A percentile compares a stretch with the other conserved stretches of the same genome.
These are phyloP conservation scores for Diaporthe sp. DNA, from an alignment of 2,329 filamentous ascomycete species.

Conservation along the genomic window DNA sequence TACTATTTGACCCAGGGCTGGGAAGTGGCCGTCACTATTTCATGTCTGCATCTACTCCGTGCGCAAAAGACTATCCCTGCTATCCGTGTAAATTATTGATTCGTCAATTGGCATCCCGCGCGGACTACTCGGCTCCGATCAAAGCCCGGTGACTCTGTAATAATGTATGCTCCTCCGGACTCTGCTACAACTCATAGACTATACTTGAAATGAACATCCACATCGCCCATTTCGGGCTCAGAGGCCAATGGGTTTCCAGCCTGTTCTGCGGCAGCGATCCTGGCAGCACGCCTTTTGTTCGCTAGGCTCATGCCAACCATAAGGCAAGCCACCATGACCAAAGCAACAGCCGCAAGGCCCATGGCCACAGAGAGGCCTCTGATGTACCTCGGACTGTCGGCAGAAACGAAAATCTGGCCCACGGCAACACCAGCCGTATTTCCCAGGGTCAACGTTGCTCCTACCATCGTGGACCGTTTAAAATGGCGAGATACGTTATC, in stretches of 20 bases:
- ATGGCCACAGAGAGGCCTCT: slow-evolving; percentile 44
- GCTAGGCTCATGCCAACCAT: slow-evolving; percentile 42
- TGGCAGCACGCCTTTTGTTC: slow-evolving; percentile 42
- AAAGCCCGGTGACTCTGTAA: neutral
- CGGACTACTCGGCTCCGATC: neutral
- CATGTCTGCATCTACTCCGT: neutral
- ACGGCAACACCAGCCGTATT: slow-evolving; percentile 60
- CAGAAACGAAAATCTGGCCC: slow-evolving; percentile 54
- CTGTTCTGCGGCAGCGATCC: slow-evolving; percentile 38
- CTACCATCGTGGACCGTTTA: slow-evolving; percentile 57
- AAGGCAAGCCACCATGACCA: slow-evolving; percentile 40
- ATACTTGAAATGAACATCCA: slow-evolving; percentile 43
- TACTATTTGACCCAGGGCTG: neutral
- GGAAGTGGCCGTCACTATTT: neutral
- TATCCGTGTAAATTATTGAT: neutral
- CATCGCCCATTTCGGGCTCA: slow-evolving; percentile 42
- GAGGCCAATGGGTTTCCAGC: slow-evolving; percentile 38
- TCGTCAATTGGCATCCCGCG: neutral
- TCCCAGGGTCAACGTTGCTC: slow-evolving; percentile 57
- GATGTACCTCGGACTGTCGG: slow-evolving; percentile 44
- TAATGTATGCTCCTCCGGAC: neutral
- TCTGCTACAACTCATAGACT: slow-evolving; percentile 27
- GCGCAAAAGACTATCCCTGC: neutral
- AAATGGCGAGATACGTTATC: slow-evolving; percentile 60
- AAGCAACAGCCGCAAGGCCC: slow-evolving; percentile 41